phyloP scores from a whole-genome alignment of 805 yeast genomes.

The Candida vartiovaarae region DNA sequence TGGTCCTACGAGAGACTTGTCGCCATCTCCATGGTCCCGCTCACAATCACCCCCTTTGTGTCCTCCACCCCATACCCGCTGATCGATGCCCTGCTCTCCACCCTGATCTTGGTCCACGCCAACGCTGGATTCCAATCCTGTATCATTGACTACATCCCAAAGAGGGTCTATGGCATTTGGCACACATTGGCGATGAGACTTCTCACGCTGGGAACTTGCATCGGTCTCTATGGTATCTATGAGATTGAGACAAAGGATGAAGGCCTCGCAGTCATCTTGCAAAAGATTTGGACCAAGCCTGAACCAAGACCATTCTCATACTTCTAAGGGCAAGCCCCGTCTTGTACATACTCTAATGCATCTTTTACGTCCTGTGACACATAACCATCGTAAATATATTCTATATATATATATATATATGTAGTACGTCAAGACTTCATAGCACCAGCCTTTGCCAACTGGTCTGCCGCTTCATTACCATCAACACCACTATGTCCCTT shows the following conservation, averaged over 20 bases:
- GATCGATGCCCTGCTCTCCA: conserved; percentile 50
- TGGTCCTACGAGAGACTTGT: conserved; percentile 66
- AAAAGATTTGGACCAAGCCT: conserved; percentile 28
- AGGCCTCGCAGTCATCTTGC: conserved; percentile 49
- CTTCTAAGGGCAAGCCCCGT: not conserved
- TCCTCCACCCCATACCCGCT: conserved; percentile 42
- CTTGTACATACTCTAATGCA: not conserved
- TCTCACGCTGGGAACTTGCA: conserved; percentile 54
- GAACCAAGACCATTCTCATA: conserved; percentile 10
- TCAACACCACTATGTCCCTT: conserved; percentile 60
- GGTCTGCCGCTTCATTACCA: conserved; percentile 78
- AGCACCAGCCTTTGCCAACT: conserved; percentile 63
- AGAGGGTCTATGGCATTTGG: conserved; percentile 61
- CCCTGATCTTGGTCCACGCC: conserved; percentile 54
- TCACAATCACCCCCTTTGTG: conserved; percentile 53
- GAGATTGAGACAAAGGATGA: conserved; percentile 58
- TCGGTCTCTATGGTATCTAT: conserved; percentile 67
- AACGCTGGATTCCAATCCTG: conserved; percentile 71
- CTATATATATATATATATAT: too few species aligned
- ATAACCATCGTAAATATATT: too few species aligned
- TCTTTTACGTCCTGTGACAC: not conserved
- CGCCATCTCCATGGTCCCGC: conserved; percentile 56
- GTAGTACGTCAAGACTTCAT: conserved; percentile 12
- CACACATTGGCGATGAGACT: conserved; percentile 55
- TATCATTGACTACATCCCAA: conserved; percentile 72